Base-by-base conservation (phyloP, 345 rosid species). In the Ceriops zippeliana region DNA sequence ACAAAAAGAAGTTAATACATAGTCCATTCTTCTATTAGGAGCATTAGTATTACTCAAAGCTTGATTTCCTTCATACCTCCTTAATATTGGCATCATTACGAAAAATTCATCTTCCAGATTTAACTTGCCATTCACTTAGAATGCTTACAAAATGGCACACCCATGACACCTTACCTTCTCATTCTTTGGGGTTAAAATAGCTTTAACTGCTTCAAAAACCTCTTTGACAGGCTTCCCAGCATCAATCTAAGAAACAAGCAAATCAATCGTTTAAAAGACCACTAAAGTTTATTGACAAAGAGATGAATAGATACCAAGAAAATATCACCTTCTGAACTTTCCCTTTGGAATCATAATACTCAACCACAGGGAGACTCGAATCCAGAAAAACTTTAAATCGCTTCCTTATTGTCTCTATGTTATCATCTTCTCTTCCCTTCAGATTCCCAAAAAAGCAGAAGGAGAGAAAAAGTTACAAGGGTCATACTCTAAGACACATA, bases 101-200 rank as follows among this genome's bases (percentile, higher is more conserved):
- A 31, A 47, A 6, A 21, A 69, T 32, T 70, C 28, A 9, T 20
- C 53, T 58, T 52, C 35, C 30, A 37, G 57, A 34, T 51, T 31
- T 56, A 26, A 52, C 31, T 58, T 51, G 58, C 58, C 10, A 22
- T 42, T 19, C 58, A 52, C 37, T 5, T 42, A n/a, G 58, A 65
- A 65, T 52, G 42, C 69, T 27, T 52, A 73, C 6, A 74, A 21
- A 26, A 56, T 20, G 27, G 46, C 38, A 71, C 76, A 62, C 21
- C 27, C 9, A 63, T 46, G 54, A 15, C 7, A 24, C 65, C 71
- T 68, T 81, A 78, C 88, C 84, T 87, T 78, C 37, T 79, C 86
- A 72, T 74, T 75, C 70, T 85, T 79, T 54, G 79, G 67, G 60
- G 83, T 62, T 65, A 76, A 62, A 62, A 71, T 47, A 20, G 67